A percentile compares a stretch with the other conserved stretches of the same genome.
Conservation (phyloP, 305 asterid genomes). For the Lippia alba region DNA sequence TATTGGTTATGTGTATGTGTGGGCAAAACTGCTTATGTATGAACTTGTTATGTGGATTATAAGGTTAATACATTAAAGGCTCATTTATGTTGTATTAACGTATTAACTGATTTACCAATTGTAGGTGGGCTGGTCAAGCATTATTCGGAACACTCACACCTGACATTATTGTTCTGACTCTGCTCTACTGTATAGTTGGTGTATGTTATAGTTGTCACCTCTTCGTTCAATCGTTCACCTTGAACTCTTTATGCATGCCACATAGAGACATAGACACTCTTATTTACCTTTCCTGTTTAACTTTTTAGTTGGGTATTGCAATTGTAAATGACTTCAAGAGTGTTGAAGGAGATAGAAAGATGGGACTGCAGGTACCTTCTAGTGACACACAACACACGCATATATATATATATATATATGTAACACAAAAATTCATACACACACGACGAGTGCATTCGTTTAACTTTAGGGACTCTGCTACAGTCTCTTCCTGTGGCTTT, state of each 20-base stretch:
- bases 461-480: constrained; percentile 9
- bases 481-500: constrained; percentile 98
- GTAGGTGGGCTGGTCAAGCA: constrained; percentile 99
- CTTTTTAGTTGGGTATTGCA: constrained; percentile 87
- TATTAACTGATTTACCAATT: constrained; percentile 33
- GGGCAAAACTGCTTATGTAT: too few relatives aligned
- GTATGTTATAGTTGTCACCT: constrained; percentile 45
- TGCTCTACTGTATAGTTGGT: constrained; percentile 91
- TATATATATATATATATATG: background rate
- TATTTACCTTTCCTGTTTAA: constrained; percentile 8
- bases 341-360: constrained; percentile 87
- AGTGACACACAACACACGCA: background rate
- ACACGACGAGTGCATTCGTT: too few relatives aligned
- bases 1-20: constrained; percentile 2
- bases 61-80: background rate
- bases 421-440: too few relatives aligned
- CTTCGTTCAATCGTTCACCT: constrained; percentile 25
- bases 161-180: constrained; percentile 82
- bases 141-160: constrained; percentile 92
- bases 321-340: constrained; percentile 98
- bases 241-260: constrained; percentile 15
- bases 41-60: background rate
- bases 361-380: constrained; percentile 87
- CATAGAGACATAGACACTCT: constrained; percentile 1
- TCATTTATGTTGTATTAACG: constrained; percentile 21